Evolutionary conservation across 2,329 filamentous ascomycete genomes (phyloP), one percentile per base, ranked within the genome.

Genomic region (Aureobasidium subglaciale): DNA sequence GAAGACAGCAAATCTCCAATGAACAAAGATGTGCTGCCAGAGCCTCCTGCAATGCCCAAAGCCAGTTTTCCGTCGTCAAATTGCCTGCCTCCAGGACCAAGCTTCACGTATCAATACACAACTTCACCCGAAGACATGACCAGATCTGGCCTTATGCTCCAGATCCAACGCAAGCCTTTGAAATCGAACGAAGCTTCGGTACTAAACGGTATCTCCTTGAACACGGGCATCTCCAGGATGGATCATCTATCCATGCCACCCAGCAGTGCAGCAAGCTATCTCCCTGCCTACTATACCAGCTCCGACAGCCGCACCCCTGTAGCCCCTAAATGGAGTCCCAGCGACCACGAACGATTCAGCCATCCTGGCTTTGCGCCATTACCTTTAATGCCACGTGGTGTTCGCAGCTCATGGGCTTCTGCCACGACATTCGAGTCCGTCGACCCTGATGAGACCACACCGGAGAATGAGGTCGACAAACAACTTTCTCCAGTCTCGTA

Each of bases 361-460:
- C 34, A 56, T 27, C 52, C 52, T 15, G n/a, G 24, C 11, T 38
- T 46, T 30, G 38, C 32, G 15, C 52, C 52, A 35, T 30, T 35
- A 18, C 50, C 50, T 15, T 6, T 54, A 38, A 15, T 29, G 18
- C 25, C 54, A 13, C 35, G 27, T n/a, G 20, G 9, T 13, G 29
- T 32, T 6, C 54, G 35, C 27, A 22, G 5, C 24, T 55, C 59
- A 7, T 55, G 49, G 46, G 46, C 55, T 4, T 68, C 67, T 9
- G 68, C 70, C 22, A 70, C 73, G 16, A 77, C 75, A 2, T 77
- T 78, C 58, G 75, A 78, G 59, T 73, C 72, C 27, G 68, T 65
- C 3, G 72, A 73, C 58, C 64, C 67, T 3, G 70, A 76, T 55
- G 74, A 77, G 56, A 68, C 73, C 2, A 77, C 75, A 2, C 75